Base-by-base conservation (phyloP, 441 rosid species). In the Gossypium lobatum region DNA sequence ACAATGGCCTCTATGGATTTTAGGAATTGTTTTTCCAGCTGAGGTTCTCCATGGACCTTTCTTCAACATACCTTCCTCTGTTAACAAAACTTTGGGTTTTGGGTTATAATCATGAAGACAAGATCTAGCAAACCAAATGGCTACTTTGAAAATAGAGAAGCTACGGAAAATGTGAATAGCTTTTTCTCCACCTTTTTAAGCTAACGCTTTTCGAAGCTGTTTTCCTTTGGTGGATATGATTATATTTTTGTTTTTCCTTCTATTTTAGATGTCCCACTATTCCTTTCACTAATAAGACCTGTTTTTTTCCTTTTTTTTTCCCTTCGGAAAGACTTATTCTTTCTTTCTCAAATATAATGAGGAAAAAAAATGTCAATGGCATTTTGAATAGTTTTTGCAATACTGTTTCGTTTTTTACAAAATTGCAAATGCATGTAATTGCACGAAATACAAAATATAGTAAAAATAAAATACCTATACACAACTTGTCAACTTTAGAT, bases 41-140 rank as follows among this genome's bases (percentile, higher is more conserved):
- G 91, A 78, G 25, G 84, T 89, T 61, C 97, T 79, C 95, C 98
- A 92, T 2, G 96, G 96, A n/a, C 87, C 88, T 81, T 82, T 91
- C 77, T 80, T 90, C 18, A 91, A 83, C 93, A 91, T 89, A 18
- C 3, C 16, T 25, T 23, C 16, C 3, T 53, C 0, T 23, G 26
- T 54, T 11, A 54, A 13, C 16, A 0, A 21, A 73, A 50, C 45
- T 48, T 50, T 25, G 37, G 23, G 54, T 25, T 55, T 55, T 1
- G 50, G 17, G 34, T 45, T 72, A 17, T 3, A 52, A 28, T 26
- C 21, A 7, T 50, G 45, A 50, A 16, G 23, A 50, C 23, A 59
- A 37, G 59, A 54, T 18, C 11, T 11, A 62, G 13, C 23, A 31
- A 16, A 37, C 13, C 6, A 63, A 45, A 23, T 3, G 20, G 46